A percentile compares a stretch with the other conserved stretches of the same genome.
These are phyloP conservation scores for Poterioochromonas sp. DNA, from an alignment of 352 stramenopile genomes.

Conservation along the genomic window DNA sequence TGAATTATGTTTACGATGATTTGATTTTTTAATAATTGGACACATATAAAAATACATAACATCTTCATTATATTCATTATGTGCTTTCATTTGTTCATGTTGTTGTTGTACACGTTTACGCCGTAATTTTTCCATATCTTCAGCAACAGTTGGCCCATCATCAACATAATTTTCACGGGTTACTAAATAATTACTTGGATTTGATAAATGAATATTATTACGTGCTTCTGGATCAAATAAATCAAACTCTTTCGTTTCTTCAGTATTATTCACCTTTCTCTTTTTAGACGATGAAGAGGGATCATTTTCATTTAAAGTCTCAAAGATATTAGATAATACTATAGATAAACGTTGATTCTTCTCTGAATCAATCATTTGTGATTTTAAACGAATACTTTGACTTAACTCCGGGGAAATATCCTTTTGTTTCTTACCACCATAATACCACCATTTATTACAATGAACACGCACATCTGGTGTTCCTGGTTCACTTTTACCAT, in stretches of 20 bases:
- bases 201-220: background rate
- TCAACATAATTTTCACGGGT: too few relatives aligned
- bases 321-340: too few relatives aligned
- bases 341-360: too few relatives aligned
- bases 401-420: background rate
- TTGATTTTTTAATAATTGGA: conserved; percentile 1
- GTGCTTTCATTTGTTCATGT: background rate
- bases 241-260: background rate
- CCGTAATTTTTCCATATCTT: too few relatives aligned
- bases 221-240: too few relatives aligned
- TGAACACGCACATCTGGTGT: background rate
- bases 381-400: too few relatives aligned
- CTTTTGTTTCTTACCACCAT: background rate
- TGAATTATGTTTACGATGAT: conserved; percentile 10
- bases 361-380: too few relatives aligned
- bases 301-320: too few relatives aligned
- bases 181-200: background rate
- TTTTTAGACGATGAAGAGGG: too few relatives aligned
- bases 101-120: background rate
- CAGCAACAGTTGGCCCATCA: too few relatives aligned
- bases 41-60: background rate
- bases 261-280: background rate
- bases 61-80: background rate
- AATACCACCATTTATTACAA: conserved; percentile 18
- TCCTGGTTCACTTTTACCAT: background rate